A percentile compares a stretch with the other conserved stretches of the same genome.
phyloP scores from a whole-genome alignment of 106 monocot genomes.

The Gastrodia elata region DNA sequence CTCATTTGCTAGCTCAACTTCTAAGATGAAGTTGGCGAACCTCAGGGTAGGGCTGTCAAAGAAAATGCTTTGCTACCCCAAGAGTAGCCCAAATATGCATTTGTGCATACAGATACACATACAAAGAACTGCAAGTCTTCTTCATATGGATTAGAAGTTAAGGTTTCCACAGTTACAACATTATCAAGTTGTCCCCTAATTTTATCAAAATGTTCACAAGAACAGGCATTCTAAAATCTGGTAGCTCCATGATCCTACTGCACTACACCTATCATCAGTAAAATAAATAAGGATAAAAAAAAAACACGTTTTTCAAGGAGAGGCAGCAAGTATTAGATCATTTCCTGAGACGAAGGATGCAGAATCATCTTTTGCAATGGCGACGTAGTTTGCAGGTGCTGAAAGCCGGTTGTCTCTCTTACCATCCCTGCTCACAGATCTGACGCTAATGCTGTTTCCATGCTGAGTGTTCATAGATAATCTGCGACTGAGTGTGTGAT shows the following conservation, averaged over 20 bases:
- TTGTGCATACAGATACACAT: too few relatives aligned
- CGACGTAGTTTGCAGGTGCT: constrained; percentile 38
- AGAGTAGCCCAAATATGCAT: too few relatives aligned
- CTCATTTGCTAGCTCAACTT: too few relatives aligned
- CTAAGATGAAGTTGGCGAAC: too few relatives aligned
- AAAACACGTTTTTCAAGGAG: constrained; percentile 23
- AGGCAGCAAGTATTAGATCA: constrained; percentile 24
- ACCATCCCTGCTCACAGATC: constrained; percentile 48
- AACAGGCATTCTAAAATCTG: not conserved
- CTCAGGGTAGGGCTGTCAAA: too few relatives aligned
- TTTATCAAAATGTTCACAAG: constrained; percentile 1
- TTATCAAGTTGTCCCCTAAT: too few relatives aligned
- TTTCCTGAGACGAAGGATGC: constrained; percentile 26
- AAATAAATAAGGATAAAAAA: not conserved
- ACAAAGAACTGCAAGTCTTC: too few relatives aligned
- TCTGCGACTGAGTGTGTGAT: constrained; percentile 45
- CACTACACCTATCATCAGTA: not conserved
- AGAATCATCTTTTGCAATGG: constrained; percentile 39
- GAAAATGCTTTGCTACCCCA: too few relatives aligned
- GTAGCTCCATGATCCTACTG: too few relatives aligned
- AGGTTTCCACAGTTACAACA: too few relatives aligned
- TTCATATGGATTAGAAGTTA: too few relatives aligned
- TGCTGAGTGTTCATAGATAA: constrained; percentile 22
- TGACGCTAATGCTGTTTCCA: constrained; percentile 30
- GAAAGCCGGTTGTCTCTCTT: constrained; percentile 45